phyloP scores from a whole-genome alignment of 108 stramenopile genomes.

The Phaeodactylum tricornutum region DNA sequence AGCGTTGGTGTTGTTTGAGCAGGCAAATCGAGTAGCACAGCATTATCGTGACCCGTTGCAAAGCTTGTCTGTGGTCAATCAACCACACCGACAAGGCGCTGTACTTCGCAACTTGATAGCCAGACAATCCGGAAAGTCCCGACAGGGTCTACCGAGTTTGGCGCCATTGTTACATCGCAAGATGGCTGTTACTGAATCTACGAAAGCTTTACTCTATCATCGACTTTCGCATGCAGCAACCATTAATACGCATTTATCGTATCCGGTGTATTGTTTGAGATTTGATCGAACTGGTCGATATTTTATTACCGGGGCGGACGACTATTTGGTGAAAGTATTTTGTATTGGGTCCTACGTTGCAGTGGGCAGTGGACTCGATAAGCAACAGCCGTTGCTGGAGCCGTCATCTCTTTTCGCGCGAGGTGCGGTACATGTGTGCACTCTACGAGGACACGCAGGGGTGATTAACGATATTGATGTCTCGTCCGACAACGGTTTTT shows the following conservation, averaged over 20 bases:
- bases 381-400: neutral
- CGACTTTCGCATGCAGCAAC: conserved; percentile 69
- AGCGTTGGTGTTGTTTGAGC: neutral
- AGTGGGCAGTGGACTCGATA: neutral
- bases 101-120: too few species aligned
- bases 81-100: too few species aligned
- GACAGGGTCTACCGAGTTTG: too few species aligned
- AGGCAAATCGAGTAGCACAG: neutral
- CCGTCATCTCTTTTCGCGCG: conserved; percentile 7
- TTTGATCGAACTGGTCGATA: conserved; percentile 87
- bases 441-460: conserved; percentile 86
- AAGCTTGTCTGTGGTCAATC: too few species aligned
- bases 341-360: conserved; percentile 37
- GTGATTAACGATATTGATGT: conserved; percentile 90
- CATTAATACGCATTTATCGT: conserved; percentile 72
- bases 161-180: too few species aligned
- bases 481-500: conserved; percentile 76
- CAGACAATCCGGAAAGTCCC: too few species aligned
- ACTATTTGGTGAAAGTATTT: conserved; percentile 87
- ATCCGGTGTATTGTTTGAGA: conserved; percentile 80
- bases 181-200: too few species aligned
- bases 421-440: conserved; percentile 73
- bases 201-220: conserved; percentile 30
- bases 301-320: conserved; percentile 92
- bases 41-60: conserved; percentile 1